phyloP scores from a whole-genome alignment of 805 yeast genomes.

The Kodamaea restingae region DNA sequence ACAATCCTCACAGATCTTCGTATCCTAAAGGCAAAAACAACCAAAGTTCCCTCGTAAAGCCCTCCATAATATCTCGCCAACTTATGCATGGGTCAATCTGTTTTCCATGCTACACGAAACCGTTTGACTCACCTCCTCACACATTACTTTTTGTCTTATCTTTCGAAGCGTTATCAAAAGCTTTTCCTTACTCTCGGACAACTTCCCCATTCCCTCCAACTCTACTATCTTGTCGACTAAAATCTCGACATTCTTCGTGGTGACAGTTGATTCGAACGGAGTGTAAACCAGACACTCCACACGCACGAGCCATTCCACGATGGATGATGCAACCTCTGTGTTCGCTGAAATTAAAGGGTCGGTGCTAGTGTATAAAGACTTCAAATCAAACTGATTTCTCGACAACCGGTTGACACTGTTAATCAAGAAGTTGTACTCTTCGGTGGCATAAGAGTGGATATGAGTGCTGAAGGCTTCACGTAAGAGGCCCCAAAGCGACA shows the following conservation, averaged over 20 bases:
- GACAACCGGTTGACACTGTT: slow-evolving; percentile 1
- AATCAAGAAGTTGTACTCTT: slow-evolving; percentile 8
- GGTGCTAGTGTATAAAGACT: neutral
- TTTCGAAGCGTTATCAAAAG: neutral
- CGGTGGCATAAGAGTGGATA: slow-evolving; percentile 8
- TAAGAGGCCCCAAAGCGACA: slow-evolving; percentile 17
- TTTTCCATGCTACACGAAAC: too few species aligned
- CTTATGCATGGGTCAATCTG: too few species aligned
- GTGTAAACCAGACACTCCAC: slow-evolving; percentile 10
- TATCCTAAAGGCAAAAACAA: too few species aligned
- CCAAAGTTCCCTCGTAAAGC: too few species aligned
- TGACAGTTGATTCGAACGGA: slow-evolving; percentile 9
- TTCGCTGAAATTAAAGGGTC: neutral
- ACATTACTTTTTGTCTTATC: neutral
- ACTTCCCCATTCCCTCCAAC: neutral
- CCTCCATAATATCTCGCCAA: too few species aligned
- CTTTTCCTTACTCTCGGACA: neutral
- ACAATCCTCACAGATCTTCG: too few species aligned
- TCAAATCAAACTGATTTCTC: neutral
- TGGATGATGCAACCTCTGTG: neutral
- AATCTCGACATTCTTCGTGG: neutral
- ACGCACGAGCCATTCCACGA: slow-evolving; percentile 15
- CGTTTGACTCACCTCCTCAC: too few species aligned
- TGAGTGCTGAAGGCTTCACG: slow-evolving; percentile 5
- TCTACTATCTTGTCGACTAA: neutral